These are phyloP conservation scores for Clitoria ternatea DNA, from an alignment of 306 rosid genomes.

Conservation along the genomic window DNA sequence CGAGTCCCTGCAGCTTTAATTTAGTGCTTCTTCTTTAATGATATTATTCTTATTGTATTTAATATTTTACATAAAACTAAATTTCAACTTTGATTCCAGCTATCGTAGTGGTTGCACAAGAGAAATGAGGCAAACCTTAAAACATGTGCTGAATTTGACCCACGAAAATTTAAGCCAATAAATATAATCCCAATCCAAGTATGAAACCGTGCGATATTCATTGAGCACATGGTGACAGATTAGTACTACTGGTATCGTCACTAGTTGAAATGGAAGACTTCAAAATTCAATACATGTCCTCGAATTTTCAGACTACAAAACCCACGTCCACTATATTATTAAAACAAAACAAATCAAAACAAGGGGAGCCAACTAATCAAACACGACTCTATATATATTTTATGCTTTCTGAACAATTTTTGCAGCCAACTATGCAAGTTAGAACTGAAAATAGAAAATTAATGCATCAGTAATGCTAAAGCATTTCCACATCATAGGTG, in stretches of 20 bases:
- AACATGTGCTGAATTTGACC: conserved; percentile 31
- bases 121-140: neutral
- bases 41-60: neutral
- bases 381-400: neutral
- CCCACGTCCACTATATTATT: neutral
- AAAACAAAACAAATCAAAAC: neutral
- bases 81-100: neutral
- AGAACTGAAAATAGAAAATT: too few species aligned
- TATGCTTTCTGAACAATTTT: neutral
- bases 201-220: conserved; percentile 16
- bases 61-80: neutral
- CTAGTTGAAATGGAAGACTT: neutral
- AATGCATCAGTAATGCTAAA: neutral
- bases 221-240: conserved; percentile 4
- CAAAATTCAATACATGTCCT: neutral
- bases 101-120: neutral
- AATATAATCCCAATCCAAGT: neutral
- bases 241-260: neutral
- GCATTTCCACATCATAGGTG: neutral
- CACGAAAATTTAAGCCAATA: neutral
- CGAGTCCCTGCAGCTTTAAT: neutral
- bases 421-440: neutral
- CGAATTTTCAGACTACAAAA: neutral
- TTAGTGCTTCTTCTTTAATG: neutral
- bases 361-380: neutral